Conservation (phyloP, 208 protist species). For the Wallacemonas rigidus region DNA sequence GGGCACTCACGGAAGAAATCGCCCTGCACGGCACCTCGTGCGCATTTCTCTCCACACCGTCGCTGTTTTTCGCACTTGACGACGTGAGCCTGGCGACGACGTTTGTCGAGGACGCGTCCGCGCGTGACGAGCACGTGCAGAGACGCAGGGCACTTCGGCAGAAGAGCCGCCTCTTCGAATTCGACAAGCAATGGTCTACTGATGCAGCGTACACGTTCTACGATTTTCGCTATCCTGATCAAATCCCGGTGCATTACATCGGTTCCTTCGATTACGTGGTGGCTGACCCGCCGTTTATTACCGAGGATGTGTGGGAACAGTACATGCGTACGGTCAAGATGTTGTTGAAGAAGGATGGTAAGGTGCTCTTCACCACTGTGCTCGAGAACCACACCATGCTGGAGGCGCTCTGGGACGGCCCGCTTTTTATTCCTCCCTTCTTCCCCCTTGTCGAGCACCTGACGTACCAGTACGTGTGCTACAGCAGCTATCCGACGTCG, state of each 20-base stretch:
- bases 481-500: conserved; percentile 82
- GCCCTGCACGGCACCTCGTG: conserved; percentile 58
- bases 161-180: conserved; percentile 82
- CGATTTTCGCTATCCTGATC: conserved; percentile 83
- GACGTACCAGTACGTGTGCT: conserved; percentile 95
- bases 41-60: conserved; percentile 92
- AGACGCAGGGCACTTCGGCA: conserved; percentile 29
- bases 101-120: conserved; percentile 5
- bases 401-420: conserved; percentile 52
- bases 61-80: conserved; percentile 88
- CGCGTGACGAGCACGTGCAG: conserved; percentile 8
- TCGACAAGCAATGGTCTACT: conserved; percentile 78
- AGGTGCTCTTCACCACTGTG: conserved; percentile 90
- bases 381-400: conserved; percentile 91
- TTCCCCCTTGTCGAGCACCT: conserved; percentile 80
- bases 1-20: conserved; percentile 68
- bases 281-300: conserved; percentile 96
- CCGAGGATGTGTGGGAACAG: conserved; percentile 81
- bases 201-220: conserved; percentile 85
- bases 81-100: conserved; percentile 14
- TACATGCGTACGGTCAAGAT: conserved; percentile 77
- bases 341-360: conserved; percentile 61
- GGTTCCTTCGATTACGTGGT: conserved; percentile 89
- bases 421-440: conserved; percentile 84
- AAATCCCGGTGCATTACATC: conserved; percentile 73